phyloP scores from a whole-genome alignment of 2,329 filamentous ascomycete genomes.

The Neurospora sp. region DNA sequence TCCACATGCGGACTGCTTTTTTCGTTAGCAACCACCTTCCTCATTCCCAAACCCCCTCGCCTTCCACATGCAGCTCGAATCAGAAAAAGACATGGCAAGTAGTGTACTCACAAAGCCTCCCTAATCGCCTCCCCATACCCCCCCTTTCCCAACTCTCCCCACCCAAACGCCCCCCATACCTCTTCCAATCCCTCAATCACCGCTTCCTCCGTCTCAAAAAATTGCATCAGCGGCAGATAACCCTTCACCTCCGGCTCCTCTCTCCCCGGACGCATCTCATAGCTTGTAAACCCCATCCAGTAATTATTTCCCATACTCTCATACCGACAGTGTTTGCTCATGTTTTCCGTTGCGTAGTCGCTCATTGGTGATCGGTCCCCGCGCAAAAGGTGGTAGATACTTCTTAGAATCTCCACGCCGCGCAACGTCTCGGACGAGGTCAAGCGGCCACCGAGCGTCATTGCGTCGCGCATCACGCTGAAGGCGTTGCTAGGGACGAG shows the following conservation, averaged over 20 bases:
- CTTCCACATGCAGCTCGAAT: not conserved
- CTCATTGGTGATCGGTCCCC: constrained; percentile 2
- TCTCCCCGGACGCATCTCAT: not conserved
- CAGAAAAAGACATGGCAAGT: not conserved
- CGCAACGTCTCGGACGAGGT: constrained; percentile 1
- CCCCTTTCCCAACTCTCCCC: not conserved
- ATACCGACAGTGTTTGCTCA: not conserved
- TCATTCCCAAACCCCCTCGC: not conserved
- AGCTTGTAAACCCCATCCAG: not conserved
- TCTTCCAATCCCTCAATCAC: not conserved
- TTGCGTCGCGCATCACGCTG: constrained; percentile 6
- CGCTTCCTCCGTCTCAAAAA: not conserved
- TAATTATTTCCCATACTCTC: not conserved
- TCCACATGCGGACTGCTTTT: not conserved
- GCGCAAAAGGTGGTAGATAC: constrained; percentile 9
- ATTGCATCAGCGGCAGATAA: not conserved
- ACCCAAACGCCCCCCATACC: not conserved
- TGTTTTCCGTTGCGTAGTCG: not conserved
- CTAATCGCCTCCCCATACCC: not conserved
- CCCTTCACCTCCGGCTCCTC: not conserved
- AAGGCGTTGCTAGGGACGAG: constrained; percentile 4
- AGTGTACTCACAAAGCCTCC: not conserved
- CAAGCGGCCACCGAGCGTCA: constrained; percentile 7
- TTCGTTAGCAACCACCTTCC: not conserved
- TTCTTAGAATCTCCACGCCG: not conserved